Evolutionary conservation across 768 basidiomycete genomes (phyloP), one percentile per base, ranked within the genome.

Genomic region (Basidioascus undulatus): DNA sequence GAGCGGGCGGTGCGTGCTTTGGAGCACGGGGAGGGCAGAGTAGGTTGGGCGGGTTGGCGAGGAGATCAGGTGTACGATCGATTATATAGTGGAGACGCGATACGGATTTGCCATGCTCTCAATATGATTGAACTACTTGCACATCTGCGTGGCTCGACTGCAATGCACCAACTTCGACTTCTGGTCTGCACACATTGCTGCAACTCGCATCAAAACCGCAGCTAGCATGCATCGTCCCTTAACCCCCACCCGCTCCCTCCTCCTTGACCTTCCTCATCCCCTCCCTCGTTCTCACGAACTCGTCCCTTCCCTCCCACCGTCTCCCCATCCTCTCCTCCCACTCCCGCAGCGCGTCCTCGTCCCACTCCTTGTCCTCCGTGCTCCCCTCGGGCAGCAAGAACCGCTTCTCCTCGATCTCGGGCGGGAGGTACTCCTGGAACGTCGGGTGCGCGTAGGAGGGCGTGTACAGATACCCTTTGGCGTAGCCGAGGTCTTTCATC

Each of bases 401-500:
- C 7, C 16, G 27, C 18, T 44, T 45, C 15, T 42, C 44, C 7
- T 33, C 31, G 18, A 44, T 1, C 23, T 65, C 57, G 16, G 57
- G 45, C 4, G 76, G 76, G 11, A 77, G 55, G 55, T 70, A 76
- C 18, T 65, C 64, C 48, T 79, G 68, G 40, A 65, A 56, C 30
- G 76, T 72, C 0, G 76, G 76, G 53, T 78, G 76, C 10, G 68
- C 69, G 45, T 26, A 47, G 6, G 16, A 20, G 12, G 52, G 52
- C 6, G 51, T 39, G 44, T 72, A 79, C 40, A 53, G 55, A 46
- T 79, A 79, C 18, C 62, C 67, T 47, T 67, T 60, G 1, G 71
- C 72, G 50, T 76, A 78, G 18, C 71, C 73, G 2, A 78, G 61
- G 20, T 70, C 64, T 52, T 72, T 71, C 72, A 77, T 74, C 9